Percentiles rank a stretch among this genome's conserved stretches.
Evolutionary conservation across 305 asterid genomes (phyloP).

Genomic region (Fraxinus baroniana): DNA sequence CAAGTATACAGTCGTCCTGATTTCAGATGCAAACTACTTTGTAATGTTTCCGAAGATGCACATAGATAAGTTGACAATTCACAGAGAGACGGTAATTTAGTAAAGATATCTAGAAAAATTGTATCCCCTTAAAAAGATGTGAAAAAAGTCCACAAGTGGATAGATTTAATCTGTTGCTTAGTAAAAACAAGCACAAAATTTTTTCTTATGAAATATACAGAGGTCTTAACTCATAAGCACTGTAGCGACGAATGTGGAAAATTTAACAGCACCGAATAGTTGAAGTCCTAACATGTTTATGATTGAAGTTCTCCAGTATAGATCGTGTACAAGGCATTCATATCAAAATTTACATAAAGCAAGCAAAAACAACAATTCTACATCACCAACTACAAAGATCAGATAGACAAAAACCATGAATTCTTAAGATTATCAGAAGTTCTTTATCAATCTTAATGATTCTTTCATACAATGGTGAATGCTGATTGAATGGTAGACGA

Average conservation of each 20-base stretch:
- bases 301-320: background rate
- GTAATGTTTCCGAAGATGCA: background rate
- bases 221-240: background rate
- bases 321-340: background rate
- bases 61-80: background rate
- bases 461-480: conserved; percentile 55
- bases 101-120: too few species aligned
- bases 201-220: too few species aligned
- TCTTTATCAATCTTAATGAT: background rate
- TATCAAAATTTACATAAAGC: background rate
- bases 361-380: background rate
- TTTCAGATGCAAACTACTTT: background rate
- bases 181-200: too few species aligned
- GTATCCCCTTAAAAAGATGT: too few species aligned
- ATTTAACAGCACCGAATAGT: background rate
- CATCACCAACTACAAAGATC: background rate
- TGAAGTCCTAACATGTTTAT: background rate
- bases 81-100: too few species aligned
- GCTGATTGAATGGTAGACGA: conserved; percentile 72
- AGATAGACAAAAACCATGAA: background rate
- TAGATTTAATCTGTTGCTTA: too few species aligned
- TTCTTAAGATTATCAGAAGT: background rate
- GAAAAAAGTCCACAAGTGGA: too few species aligned
- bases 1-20: background rate
- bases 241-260: background rate